Base-by-base conservation (phyloP, 352 stramenopile genomes). In the Elongisporangium anandrum region DNA sequence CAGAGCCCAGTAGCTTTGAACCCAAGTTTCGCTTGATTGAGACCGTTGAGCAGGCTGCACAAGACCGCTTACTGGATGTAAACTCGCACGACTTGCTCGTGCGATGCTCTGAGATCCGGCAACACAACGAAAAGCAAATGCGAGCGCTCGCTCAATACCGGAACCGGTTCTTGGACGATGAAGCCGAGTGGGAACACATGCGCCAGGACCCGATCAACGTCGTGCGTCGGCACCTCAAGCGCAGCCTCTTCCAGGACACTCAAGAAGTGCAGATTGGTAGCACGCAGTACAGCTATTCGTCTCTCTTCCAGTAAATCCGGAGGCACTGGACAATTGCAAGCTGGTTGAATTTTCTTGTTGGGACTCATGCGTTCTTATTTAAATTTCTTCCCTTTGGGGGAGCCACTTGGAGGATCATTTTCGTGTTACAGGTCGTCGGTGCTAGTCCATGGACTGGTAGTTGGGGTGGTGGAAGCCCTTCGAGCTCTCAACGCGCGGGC, bases 51-150 rank as follows among this genome's bases (percentile, higher is more conserved):
- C 65, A 75, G 24, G 83, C 80, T 1, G 59, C 69, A 8, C 60
- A 56, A 2, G 84, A 90, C 50, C 45, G 68, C 0, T 64, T 93
- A 26, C 56, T 53, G 0, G 56, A 68, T 50, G 81, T 93, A 13
- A 86, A 79, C 59, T 88, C 84, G n/a, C 81, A 89, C 56, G 79
- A 93, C 12, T 66, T 93, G 22, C 73, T 93, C 0, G 71, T 93
- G 26, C 73, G 74, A 0, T 91, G 81, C 45, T 71, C 77, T 2
- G 64, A 82, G 39, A 90, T 93, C 47, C 81, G 77, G 0, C 77
- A 88, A 56, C 65, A 81, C 49, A 74, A 77, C 10, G 66, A 80
- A 19, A 66, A 64, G 26, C 73, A 88, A 45, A 62, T 87, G 6
- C 56, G 66, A 52, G 68, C 65, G 0, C 64, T 93, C 6, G 58